These are phyloP conservation scores for Asterophora parasitica DNA, from an alignment of 768 basidiomycete genomes.

Conservation along the genomic window DNA sequence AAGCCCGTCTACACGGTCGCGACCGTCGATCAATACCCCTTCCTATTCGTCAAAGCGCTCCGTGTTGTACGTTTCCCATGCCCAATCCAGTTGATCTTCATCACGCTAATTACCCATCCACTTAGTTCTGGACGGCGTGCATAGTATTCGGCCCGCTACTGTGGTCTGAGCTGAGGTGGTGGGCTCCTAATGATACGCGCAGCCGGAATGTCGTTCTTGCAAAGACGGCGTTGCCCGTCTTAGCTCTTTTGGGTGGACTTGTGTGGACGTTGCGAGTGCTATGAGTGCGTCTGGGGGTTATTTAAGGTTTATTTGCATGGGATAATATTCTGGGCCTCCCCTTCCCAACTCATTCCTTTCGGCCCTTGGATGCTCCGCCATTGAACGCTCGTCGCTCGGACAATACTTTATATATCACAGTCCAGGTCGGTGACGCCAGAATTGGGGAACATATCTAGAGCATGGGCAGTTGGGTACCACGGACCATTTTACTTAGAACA, in stretches of 20 bases:
- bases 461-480: neutral
- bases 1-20: constrained; percentile 41
- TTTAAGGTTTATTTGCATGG: neutral
- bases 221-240: neutral
- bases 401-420: neutral
- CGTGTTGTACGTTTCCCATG: constrained; percentile 55
- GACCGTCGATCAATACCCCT: constrained; percentile 61
- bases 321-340: neutral
- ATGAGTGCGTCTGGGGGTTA: neutral
- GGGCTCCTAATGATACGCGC: constrained; percentile 31
- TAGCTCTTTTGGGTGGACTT: constrained; percentile 1
- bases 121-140: constrained; percentile 85
- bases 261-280: constrained; percentile 4
- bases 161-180: constrained; percentile 84
- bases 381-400: too few species aligned
- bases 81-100: neutral
- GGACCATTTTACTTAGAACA: too few species aligned
- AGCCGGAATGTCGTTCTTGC: neutral
- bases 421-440: too few species aligned
- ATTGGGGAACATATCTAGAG: neutral
- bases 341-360: too few species aligned
- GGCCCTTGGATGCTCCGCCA: too few species aligned
- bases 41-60: constrained; percentile 52
- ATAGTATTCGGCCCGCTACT: constrained; percentile 85
- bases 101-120: neutral